Percentiles rank a stretch among this genome's conserved stretches.
phyloP scores from a whole-genome alignment of 2,329 filamentous ascomycete genomes.

The Fusarium hostae region DNA sequence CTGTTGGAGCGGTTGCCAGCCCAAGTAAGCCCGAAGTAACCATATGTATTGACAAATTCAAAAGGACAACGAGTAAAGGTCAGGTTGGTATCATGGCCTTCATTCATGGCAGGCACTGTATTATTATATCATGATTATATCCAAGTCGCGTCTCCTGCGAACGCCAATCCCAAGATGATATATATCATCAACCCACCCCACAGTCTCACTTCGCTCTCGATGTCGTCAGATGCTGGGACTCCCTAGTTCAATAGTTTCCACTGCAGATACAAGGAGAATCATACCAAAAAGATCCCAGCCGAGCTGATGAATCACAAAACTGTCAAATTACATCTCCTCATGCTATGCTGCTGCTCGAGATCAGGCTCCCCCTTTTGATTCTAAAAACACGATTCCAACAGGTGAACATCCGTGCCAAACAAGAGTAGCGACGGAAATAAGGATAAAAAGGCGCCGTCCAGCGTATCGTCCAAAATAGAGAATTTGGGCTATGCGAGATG shows the following conservation, averaged over 20 bases:
- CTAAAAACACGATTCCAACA: slow-evolving; percentile 23
- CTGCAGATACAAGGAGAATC: neutral
- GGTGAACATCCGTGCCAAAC: slow-evolving; percentile 12
- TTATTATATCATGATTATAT: slow-evolving; percentile 40
- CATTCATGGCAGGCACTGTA: slow-evolving; percentile 24
- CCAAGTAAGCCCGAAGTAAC: neutral
- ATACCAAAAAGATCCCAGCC: neutral
- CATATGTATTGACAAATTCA: neutral
- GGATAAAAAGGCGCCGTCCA: slow-evolving; percentile 19
- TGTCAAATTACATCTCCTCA: slow-evolving; percentile 17
- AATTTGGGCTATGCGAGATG: slow-evolving; percentile 24
- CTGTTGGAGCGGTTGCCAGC: neutral
- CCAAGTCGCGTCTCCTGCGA: slow-evolving; percentile 23
- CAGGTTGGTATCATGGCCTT: neutral
- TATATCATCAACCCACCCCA: neutral
- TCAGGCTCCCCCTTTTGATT: slow-evolving; percentile 14
- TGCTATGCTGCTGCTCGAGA: neutral
- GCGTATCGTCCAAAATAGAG: slow-evolving; percentile 11
- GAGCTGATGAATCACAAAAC: neutral
- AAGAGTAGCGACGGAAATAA: slow-evolving; percentile 18
- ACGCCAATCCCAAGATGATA: slow-evolving; percentile 20
- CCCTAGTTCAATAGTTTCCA: neutral
- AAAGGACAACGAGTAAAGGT: neutral
- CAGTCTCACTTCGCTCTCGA: slow-evolving; percentile 5
- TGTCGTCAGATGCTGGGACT: neutral